Evolutionary conservation across 768 basidiomycete species (phyloP), one percentile per base, ranked within the genome.

Genomic region (Boletellus ananas): DNA sequence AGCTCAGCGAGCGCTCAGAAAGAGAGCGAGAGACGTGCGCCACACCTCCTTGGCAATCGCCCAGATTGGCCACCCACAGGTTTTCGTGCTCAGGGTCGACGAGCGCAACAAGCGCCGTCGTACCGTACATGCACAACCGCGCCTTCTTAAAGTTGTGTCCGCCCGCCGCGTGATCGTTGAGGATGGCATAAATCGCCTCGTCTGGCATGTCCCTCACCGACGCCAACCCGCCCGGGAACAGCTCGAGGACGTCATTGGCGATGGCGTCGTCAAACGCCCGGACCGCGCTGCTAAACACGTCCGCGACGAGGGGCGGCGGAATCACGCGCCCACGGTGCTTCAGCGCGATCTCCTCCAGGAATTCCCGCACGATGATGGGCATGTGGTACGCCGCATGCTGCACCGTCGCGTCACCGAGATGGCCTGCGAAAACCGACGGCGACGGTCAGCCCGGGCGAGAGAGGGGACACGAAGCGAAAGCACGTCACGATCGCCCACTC

Each of bases 21-120:
- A 51, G 39, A 43, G 13, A 17, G 18, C n/a, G 44, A 56, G 46
- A 33, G 43, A 47, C 14, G 20, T 14, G 38, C 21, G 70, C 83
- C 55, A 55, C 10, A 87, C 87, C 74, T 52, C 85, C 85, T 74
- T 86, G 83, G 64, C 85, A 89, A 61, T 90, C 88, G 13, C 88
- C 88, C 23, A 90, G 73, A 60, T 89, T 89, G 6, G 87, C 87
- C 41, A 90, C 69, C 88, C 88, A 90, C 18, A 90, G 70, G 54
- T 87, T 79, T 59, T 78, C 72, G 54, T 79, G 77, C 17, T 79
- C 72, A 33, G 87, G 85, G 68, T 89, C 86, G 36, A 85, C 76
- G 34, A 90, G 74, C 9, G 87, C 78, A 36, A 90, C 77, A 29
- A 90, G 76, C 6, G 84, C 86, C 3, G 88, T 90, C 0, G 84